Percentiles rank a stretch among this genome's conserved stretches.
These are phyloP conservation scores for Lablab purpureus DNA, from an alignment of 306 rosid genomes.

Conservation along the genomic window DNA sequence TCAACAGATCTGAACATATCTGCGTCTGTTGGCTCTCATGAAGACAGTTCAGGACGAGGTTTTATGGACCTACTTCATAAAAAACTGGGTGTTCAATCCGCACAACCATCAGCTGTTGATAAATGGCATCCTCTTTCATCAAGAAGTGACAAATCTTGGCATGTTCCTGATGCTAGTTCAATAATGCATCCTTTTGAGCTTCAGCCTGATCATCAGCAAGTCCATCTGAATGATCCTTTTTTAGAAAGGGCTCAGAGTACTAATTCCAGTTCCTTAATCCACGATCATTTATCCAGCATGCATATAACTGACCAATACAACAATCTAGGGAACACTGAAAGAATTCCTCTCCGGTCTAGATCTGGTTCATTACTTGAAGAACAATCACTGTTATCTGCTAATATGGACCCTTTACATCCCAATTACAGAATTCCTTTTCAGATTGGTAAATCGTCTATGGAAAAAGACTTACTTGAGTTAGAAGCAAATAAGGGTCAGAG, in stretches of 20 bases:
- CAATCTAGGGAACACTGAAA: conserved; percentile 54
- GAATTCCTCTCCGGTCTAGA: conserved; percentile 57
- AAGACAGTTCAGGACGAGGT: conserved; percentile 55
- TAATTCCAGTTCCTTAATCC: conserved; percentile 54
- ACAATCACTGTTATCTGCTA: conserved; percentile 51
- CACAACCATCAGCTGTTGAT: conserved; percentile 56
- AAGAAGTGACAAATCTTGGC: conserved; percentile 57
- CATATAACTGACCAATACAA: conserved; percentile 56
- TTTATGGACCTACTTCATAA: conserved; percentile 62
- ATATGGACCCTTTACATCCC: conserved; percentile 54
- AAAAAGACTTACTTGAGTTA: conserved; percentile 58
- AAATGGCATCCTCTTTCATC: conserved; percentile 62
- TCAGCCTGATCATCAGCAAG: conserved; percentile 62
- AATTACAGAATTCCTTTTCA: conserved; percentile 56
- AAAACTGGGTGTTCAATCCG: conserved; percentile 54
- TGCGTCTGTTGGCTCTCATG: conserved; percentile 55
- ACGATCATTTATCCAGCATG: conserved; percentile 54
- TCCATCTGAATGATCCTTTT: conserved; percentile 53
- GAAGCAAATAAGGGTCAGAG: conserved; percentile 57
- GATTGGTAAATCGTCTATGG: conserved; percentile 55
- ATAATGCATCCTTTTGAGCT: conserved; percentile 58
- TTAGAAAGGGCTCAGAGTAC: conserved; percentile 52
- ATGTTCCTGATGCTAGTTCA: conserved; percentile 53
- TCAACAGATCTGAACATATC: conserved; percentile 54
- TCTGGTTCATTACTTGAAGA: conserved; percentile 61